phyloP scores from a whole-genome alignment of 768 basidiomycete species.

The Candolleomyces eurysporus region DNA sequence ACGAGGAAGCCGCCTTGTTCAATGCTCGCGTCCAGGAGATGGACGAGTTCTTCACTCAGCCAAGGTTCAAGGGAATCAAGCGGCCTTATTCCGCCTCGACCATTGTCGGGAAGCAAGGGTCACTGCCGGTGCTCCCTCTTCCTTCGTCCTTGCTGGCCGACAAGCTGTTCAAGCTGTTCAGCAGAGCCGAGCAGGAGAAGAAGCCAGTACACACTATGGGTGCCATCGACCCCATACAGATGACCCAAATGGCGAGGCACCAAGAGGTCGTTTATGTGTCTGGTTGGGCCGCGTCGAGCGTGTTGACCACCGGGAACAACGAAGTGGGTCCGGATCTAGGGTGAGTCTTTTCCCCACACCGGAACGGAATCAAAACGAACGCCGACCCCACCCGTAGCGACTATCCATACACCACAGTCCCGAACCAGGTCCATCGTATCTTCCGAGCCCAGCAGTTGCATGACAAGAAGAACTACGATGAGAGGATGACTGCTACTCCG shows the following conservation, averaged over 20 bases:
- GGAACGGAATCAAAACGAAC: background rate
- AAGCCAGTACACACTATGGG: slow-evolving; percentile 88
- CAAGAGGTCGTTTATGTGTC: slow-evolving; percentile 91
- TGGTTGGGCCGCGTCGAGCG: slow-evolving; percentile 87
- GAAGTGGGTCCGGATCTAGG: slow-evolving; percentile 92
- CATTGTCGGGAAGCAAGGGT: slow-evolving; percentile 89
- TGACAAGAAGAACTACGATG: slow-evolving; percentile 91
- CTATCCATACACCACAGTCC: slow-evolving; percentile 95
- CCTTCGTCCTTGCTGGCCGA: slow-evolving; percentile 78
- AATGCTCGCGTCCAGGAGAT: slow-evolving; percentile 60
- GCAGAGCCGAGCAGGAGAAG: slow-evolving; percentile 57
- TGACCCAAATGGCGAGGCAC: slow-evolving; percentile 89
- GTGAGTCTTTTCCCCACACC: slow-evolving; percentile 40
- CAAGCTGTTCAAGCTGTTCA: slow-evolving; percentile 75
- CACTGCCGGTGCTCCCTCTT: slow-evolving; percentile 72
- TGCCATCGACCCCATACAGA: slow-evolving; percentile 90
- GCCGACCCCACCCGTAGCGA: slow-evolving; percentile 48
- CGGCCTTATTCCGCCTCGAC: slow-evolving; percentile 78
- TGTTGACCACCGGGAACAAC: slow-evolving; percentile 86
- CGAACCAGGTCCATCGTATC: slow-evolving; percentile 90
- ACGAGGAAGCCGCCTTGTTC: slow-evolving; percentile 59
- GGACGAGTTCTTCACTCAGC: slow-evolving; percentile 68
- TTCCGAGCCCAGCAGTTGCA: slow-evolving; percentile 92
- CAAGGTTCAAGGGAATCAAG: slow-evolving; percentile 71
- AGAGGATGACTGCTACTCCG: slow-evolving; percentile 63